A percentile compares a stretch with the other conserved stretches of the same genome.
phyloP scores from a whole-genome alignment of 2,329 filamentous ascomycete genomes.

The Colletotrichum abscissum region DNA sequence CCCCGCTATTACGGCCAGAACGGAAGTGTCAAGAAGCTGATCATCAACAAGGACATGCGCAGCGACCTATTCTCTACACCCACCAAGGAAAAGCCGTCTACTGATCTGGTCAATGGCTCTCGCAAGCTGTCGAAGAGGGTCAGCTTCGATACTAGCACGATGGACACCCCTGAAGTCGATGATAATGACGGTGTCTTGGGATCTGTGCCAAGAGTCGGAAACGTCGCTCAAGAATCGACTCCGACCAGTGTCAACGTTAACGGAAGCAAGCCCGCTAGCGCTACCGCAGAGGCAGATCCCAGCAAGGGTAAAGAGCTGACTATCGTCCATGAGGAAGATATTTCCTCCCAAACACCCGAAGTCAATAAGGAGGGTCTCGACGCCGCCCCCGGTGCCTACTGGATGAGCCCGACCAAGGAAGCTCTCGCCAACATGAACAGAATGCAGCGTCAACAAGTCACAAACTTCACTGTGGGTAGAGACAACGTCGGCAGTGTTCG shows the following conservation, averaged over 20 bases:
- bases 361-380: slow-evolving; percentile 45
- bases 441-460: slow-evolving; percentile 79
- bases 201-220: slow-evolving; percentile 3
- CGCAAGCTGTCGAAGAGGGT: slow-evolving; percentile 84
- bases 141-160: slow-evolving; percentile 82
- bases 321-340: slow-evolving; percentile 79
- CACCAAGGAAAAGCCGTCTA: slow-evolving; percentile 59
- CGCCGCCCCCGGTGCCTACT: slow-evolving; percentile 80
- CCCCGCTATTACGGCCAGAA: slow-evolving; percentile 74
- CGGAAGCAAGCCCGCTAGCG: slow-evolving; percentile 49
- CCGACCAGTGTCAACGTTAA: slow-evolving; percentile 13
- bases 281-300: slow-evolving; percentile 72
- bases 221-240: slow-evolving; percentile 5
- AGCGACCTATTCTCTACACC: slow-evolving; percentile 76
- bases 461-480: slow-evolving; percentile 84
- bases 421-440: slow-evolving; percentile 85
- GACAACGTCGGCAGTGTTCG: slow-evolving; percentile 82
- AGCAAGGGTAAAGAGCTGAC: slow-evolving; percentile 80
- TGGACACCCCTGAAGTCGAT: slow-evolving; percentile 45
- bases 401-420: slow-evolving; percentile 81
- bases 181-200: slow-evolving; percentile 8
- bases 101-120: slow-evolving; percentile 54
- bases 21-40: slow-evolving; percentile 86
- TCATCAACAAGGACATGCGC: slow-evolving; percentile 89
- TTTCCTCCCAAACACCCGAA: slow-evolving; percentile 45